Evolutionary conservation across 352 stramenopile genomes (phyloP), one percentile per base, ranked within the genome.

Genomic region (Globisporangium nodosum): DNA sequence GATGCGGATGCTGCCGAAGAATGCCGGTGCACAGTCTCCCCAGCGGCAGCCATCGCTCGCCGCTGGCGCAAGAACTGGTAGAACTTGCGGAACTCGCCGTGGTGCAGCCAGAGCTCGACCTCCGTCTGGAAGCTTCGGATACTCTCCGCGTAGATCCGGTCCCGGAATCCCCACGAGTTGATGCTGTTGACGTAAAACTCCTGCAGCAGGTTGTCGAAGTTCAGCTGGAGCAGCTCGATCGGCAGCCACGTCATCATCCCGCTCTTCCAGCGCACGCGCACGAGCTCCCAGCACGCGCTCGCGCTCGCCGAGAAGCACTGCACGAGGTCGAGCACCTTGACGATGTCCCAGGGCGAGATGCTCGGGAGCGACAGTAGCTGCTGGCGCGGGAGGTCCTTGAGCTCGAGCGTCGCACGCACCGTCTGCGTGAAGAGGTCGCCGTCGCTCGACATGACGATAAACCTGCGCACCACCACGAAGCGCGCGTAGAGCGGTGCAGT

Each of bases 121-220:
- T 92, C 81, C 1, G 81, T 92, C 35, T 64, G 68, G 53, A 73
- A 83, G 3, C 33, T 45, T 15, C 43, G 47, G 12, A 86, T 65
- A 37, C 68, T 87, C 11, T 66, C 55, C 1, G 65, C 60, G 31
- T 71, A 62, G 30, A 90, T 58, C 35, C 81, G 79, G 24, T 67
- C 54, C 39, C 72, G 67, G 46, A 88, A 81, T 6, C 56, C 68
- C 81, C 81, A 92, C 40, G 81, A 92, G 60, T 92, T 92, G 61
- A 88, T 74, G 30, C 63, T 85, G 54, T 82, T 88, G 46, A 90
- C 79, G 51, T 88, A 92, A 57, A 92, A 88, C 54, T 82, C 74
- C 54, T 92, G 78, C 49, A 92, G 58, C 48, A 89, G 52, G 11
- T 77, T 58, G 16, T 68, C 39, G 7, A 74, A 68, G 30, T 66